phyloP scores from a whole-genome alignment of 2,329 filamentous ascomycete genomes.

The Talaromyces rugulosus region DNA sequence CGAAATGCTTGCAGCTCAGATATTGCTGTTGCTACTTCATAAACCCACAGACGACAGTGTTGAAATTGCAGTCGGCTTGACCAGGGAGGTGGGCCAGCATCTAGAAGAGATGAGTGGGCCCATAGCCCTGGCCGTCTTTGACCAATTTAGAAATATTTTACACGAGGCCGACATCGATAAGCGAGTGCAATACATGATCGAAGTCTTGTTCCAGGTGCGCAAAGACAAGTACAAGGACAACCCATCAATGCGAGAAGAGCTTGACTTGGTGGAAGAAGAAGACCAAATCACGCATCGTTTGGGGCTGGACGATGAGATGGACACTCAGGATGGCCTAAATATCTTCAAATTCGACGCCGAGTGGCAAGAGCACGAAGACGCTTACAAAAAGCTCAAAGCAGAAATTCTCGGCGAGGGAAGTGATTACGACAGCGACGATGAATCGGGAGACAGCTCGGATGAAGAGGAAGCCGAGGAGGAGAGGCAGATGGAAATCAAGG shows the following conservation, averaged over 20 bases:
- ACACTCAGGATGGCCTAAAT: conserved; percentile 82
- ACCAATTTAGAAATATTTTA: conserved; percentile 90
- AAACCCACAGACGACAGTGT: conserved; percentile 97
- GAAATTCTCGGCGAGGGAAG: conserved; percentile 94
- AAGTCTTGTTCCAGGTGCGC: conserved; percentile 92
- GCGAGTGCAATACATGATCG: conserved; percentile 98
- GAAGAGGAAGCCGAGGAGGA: conserved; percentile 74
- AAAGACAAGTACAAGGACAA: conserved; percentile 98
- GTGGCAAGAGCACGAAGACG: conserved; percentile 85
- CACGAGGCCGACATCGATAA: conserved; percentile 98
- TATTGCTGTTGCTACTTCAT: conserved; percentile 83
- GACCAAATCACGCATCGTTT: conserved; percentile 93
- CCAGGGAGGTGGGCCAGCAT: conserved; percentile 87
- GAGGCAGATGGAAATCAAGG: conserved; percentile 89
- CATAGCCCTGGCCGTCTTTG: conserved; percentile 86
- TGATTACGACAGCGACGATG: conserved; percentile 69
- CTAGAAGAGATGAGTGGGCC: conserved; percentile 90
- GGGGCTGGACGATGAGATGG: conserved; percentile 76
- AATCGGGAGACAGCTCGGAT: conserved; percentile 58
- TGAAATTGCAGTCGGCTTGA: conserved; percentile 92
- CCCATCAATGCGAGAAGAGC: conserved; percentile 80
- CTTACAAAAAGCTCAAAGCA: conserved; percentile 84
- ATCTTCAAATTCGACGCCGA: conserved; percentile 92
- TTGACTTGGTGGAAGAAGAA: conserved; percentile 94
- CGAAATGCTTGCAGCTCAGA: conserved; percentile 89